These are phyloP conservation scores for Prunus mira DNA, from an alignment of 306 rosid species.

Conservation along the genomic window DNA sequence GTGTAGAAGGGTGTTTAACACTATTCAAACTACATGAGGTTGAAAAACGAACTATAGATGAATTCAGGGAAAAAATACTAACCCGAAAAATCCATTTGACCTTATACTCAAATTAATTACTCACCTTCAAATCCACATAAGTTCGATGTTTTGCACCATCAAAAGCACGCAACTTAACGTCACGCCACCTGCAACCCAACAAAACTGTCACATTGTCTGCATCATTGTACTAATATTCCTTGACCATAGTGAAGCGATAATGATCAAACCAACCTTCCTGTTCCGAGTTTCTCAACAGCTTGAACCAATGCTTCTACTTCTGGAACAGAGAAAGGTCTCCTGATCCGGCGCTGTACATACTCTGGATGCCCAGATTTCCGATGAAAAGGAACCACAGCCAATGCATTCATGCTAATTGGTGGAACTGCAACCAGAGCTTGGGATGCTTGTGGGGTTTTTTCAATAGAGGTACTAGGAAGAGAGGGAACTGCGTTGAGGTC, in stretches of 20 bases:
- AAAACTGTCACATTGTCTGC: not conserved
- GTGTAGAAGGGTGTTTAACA: not conserved
- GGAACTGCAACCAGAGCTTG: slow-evolving; percentile 62
- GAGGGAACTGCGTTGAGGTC: slow-evolving; percentile 36
- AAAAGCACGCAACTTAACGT: slow-evolving; percentile 63
- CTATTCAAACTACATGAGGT: not conserved
- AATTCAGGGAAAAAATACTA: too few species aligned
- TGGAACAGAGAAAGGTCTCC: slow-evolving; percentile 78
- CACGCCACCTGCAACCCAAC: slow-evolving; percentile 55
- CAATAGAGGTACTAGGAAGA: slow-evolving; percentile 35
- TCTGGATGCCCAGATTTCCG: slow-evolving; percentile 55
- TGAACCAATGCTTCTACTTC: slow-evolving; percentile 83
- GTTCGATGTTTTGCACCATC: slow-evolving; percentile 65
- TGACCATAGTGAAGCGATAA: not conserved
- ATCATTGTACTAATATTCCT: not conserved
- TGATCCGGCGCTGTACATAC: slow-evolving; percentile 64
- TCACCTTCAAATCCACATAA: slow-evolving; percentile 76
- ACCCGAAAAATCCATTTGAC: not conserved
- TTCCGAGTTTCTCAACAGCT: slow-evolving; percentile 81
- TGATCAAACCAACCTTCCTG: slow-evolving; percentile 59
- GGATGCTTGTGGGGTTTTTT: slow-evolving; percentile 41
- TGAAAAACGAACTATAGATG: too few species aligned
- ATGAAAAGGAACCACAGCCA: slow-evolving; percentile 56
- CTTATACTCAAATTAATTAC: not conserved
- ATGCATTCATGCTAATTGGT: slow-evolving; percentile 48